Evolutionary conservation across 768 basidiomycete genomes (phyloP).

Genomic region (Suillus plorans): DNA sequence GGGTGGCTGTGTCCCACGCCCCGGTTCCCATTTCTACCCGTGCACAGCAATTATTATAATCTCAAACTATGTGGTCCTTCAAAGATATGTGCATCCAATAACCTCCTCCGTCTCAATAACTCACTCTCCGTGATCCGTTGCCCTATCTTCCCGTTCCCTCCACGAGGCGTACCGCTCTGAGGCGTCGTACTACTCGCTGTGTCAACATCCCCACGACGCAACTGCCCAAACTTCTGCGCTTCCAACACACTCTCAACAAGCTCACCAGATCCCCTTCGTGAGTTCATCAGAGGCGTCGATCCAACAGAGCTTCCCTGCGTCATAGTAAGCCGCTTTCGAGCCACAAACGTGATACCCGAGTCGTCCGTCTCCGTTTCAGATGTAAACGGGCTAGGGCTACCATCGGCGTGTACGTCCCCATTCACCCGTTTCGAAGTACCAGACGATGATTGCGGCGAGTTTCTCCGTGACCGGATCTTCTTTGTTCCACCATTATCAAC

Average conservation of each 20-base stretch:
- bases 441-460: slow-evolving; percentile 19
- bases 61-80: slow-evolving; percentile 14
- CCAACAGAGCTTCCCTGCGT: slow-evolving; percentile 13
- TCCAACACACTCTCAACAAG: slow-evolving; percentile 16
- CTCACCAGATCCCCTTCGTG: slow-evolving; percentile 23
- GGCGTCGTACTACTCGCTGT: background rate
- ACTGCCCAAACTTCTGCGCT: slow-evolving; percentile 4
- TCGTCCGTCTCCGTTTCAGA: slow-evolving; percentile 72
- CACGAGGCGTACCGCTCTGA: slow-evolving; percentile 31
- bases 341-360: slow-evolving; percentile 66
- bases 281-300: slow-evolving; percentile 24
- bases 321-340: slow-evolving; percentile 44
- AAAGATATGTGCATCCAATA: slow-evolving; percentile 75
- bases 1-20: slow-evolving; percentile 31
- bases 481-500: slow-evolving; percentile 16
- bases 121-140: slow-evolving; percentile 77
- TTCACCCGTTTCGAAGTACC: slow-evolving; percentile 23
- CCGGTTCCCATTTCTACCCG: background rate
- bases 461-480: slow-evolving; percentile 25
- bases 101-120: slow-evolving; percentile 72
- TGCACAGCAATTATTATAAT: too few species aligned
- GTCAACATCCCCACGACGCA: background rate
- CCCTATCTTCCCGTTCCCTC: slow-evolving; percentile 46
- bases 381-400: slow-evolving; percentile 31
- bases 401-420: slow-evolving; percentile 6